Evolutionary conservation across 257 asterid species (phyloP).

Genomic region (Nicotiana paniculata): DNA sequence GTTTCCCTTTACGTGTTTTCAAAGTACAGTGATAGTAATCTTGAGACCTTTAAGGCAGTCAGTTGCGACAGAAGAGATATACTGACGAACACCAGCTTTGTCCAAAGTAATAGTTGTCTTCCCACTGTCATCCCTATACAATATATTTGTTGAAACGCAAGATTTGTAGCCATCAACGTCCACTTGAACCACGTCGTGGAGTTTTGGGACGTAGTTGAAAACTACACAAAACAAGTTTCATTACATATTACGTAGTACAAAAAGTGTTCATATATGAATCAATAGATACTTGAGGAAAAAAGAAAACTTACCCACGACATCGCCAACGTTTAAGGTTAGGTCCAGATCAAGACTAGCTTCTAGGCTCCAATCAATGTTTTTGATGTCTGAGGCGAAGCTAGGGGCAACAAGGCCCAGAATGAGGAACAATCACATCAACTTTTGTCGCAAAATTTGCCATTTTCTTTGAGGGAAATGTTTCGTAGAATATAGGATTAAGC

Average conservation of each 20-base stretch:
- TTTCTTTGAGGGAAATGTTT: not conserved
- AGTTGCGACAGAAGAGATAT: not conserved
- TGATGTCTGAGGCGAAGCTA: not conserved
- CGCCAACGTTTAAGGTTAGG: not conserved
- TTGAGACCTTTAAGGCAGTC: not conserved
- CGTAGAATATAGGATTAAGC: no score
- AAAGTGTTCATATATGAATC: no score
- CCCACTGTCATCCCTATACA: not conserved
- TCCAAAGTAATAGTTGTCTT: not conserved
- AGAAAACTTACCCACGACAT: not conserved
- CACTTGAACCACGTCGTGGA: not conserved
- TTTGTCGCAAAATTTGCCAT: not conserved
- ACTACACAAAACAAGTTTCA: not conserved
- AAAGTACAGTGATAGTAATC: not conserved
- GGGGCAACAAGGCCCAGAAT: conserved; percentile 10
- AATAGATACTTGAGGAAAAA: no score
- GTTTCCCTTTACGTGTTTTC: no score
- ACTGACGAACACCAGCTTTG: not conserved
- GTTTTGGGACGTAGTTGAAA: not conserved
- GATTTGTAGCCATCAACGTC: not conserved
- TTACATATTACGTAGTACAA: not conserved
- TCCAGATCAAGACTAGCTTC: not conserved
- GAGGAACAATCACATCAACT: not conserved
- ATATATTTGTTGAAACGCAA: not conserved
- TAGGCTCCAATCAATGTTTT: not conserved